Evolutionary conservation across 768 basidiomycete species (phyloP), one percentile per base, ranked within the genome.

Genomic region (Tricholomella constricta): DNA sequence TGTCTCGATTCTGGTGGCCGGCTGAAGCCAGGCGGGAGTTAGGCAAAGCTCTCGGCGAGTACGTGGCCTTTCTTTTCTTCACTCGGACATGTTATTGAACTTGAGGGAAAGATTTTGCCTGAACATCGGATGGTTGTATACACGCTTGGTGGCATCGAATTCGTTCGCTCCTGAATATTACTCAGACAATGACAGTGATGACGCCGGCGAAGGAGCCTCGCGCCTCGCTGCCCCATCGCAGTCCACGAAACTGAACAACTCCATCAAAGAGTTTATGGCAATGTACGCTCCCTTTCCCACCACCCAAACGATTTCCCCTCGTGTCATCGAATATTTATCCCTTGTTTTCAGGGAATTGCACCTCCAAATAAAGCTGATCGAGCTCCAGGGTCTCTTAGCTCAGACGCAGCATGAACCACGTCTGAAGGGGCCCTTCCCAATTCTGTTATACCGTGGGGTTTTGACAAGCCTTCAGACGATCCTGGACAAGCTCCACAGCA

Each of bases 1-100:
- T 97, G 19, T 94, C 91, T 4, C 77, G 92, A 42, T 88, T 88
- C 57, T 94, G 94, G 90, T 98, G 95, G 96, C 97, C 97, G 1
- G 83, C 90, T 8, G 95, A 97, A 63, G 97, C 97, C 0, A 76
- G 96, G 41, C 76, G 89, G 35, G 96, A 98, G 69, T 75, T 99
- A 4, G 84, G 87, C 42, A 86, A 84, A 55, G 87, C 84, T 0
- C 77, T 98, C 5, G 88, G 92, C 73, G 94, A 98, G 93, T 96
- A 49, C 56, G 65, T 56, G 12, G 32, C 15, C 8, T 19, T 14
- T 22, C n/a, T 25, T 42, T 29, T 29, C 17, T n/a, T 22, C 25
- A 2, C 11, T 35, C 9, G 17, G 14, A 37, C 12, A 31, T 4
- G 9, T 48, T 26, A 49, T 64, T 56, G 20, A 31, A 34, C 26